Percentiles rank a stretch among this genome's conserved stretches.
phyloP scores from a whole-genome alignment of 306 rosid species.

The Cicer bijugum region DNA sequence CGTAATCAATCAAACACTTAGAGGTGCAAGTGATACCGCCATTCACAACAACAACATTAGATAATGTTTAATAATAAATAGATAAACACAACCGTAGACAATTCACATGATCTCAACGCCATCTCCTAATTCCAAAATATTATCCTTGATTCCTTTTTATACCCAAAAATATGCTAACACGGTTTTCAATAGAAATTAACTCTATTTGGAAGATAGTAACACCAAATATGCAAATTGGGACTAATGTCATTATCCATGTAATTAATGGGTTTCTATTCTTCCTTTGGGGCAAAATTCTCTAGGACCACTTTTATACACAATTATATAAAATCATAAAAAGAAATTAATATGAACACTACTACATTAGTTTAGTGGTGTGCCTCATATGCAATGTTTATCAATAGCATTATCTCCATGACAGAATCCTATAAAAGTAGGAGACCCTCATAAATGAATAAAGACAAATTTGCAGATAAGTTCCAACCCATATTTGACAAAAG shows the following conservation, averaged over 20 bases:
- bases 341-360: constrained; percentile 5
- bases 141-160: constrained; percentile 30
- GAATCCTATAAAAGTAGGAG: constrained; percentile 49
- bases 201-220: constrained; percentile 22
- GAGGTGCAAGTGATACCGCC: neutral
- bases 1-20: no score
- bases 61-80: constrained; percentile 18
- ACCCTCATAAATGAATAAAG: constrained; percentile 57
- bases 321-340: constrained; percentile 20
- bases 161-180: constrained; percentile 24
- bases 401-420: constrained; percentile 51
- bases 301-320: constrained; percentile 37
- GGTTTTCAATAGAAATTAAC: constrained; percentile 5
- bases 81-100: constrained; percentile 32
- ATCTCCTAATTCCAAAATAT: constrained; percentile 36
- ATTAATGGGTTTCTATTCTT: constrained; percentile 34
- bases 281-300: constrained; percentile 12
- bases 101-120: constrained; percentile 36
- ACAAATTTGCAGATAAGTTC: constrained; percentile 57
- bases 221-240: constrained; percentile 5
- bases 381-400: constrained; percentile 46
- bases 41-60: neutral
- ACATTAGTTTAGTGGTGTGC: neutral
- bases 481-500: constrained; percentile 38
- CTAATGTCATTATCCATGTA: constrained; percentile 34